Evolutionary conservation across 495 filamentous ascomycete species (phyloP), one percentile per base, ranked within the genome.

Genomic region (Trichoderma parareesei): DNA sequence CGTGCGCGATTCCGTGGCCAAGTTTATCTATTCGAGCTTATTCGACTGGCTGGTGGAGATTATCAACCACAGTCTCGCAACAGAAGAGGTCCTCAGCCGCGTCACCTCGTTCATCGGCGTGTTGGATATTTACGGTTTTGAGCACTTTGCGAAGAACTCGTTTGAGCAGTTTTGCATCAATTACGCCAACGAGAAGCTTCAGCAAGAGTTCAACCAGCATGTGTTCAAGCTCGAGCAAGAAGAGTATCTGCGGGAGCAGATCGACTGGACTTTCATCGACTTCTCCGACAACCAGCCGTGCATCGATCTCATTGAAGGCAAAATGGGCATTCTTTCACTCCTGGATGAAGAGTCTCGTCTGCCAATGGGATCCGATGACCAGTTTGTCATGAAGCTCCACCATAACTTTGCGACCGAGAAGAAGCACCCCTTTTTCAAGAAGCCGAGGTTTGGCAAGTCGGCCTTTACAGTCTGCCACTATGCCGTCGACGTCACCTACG

Each of bases 161-260:
- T 99, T 99, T 70, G 94, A 99, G 76, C 94, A 99, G 74, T 99
- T 99, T 76, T 99, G 94, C 75, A 99, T 99, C 83, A 99, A 99
- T 78, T 99, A 98, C 70, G 94, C 94, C 73, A 99, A 99, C 76
- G 94, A 99, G 77, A 99, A 99, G 75, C 79, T 99, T 42, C 94
- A 99, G 72, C 94, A 99, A 72, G 95, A 99, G 70, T 99, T 99
- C 81, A 99, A 99, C 75, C 92, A 95, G 75, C 94, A 99, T 69
- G 94, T 99, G n/a, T 99, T 99, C 85, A 97, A 98, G 73, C 84
- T 99, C 20, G 94, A 99, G 74, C 94, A 99, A 75, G 95, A 98
- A 77, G 94, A 99, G 78, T 99, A 99, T 76, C 84, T 97, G 13
- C 84, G 90, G 40, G 94, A 99, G 73, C 81, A 98, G 77, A 99